phyloP scores from a whole-genome alignment of 495 filamentous ascomycete species.

The Daldinia decipiens region DNA sequence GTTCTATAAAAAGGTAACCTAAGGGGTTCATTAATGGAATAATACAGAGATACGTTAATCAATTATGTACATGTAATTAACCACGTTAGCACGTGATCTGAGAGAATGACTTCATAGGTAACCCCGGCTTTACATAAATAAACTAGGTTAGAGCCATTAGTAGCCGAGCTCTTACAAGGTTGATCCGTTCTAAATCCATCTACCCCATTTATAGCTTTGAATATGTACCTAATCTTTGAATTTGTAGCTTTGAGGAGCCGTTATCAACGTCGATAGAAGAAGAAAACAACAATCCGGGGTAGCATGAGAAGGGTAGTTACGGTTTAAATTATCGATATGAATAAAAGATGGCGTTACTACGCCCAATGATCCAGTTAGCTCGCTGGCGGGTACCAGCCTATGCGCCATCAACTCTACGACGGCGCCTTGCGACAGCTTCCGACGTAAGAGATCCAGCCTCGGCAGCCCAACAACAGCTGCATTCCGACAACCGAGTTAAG shows the following conservation, averaged over 20 bases:
- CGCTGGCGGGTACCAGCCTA: conserved; percentile 28
- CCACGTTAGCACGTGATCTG: neutral
- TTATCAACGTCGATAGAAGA: conserved; percentile 1
- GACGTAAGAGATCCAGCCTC: conserved; percentile 35
- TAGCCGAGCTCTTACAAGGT: conserved; percentile 27
- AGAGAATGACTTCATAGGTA: conserved; percentile 28
- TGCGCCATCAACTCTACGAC: conserved; percentile 26
- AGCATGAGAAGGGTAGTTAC: conserved; percentile 6
- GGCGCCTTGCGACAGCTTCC: conserved; percentile 55
- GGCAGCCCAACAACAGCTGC: conserved; percentile 38
- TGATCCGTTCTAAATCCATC: neutral
- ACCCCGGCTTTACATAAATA: neutral
- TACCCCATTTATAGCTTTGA: conserved; percentile 10
- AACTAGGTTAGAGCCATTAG: conserved; percentile 18
- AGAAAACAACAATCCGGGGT: conserved; percentile 5
- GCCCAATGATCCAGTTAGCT: conserved; percentile 41
- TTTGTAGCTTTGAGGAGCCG: neutral
- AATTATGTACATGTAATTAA: conserved; percentile 1
- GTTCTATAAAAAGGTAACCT: neutral
- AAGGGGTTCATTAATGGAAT: no score
- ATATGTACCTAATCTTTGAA: neutral
- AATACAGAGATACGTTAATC: no score
- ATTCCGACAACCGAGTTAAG: conserved; percentile 62
- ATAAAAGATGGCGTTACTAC: conserved; percentile 44
- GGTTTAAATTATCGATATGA: conserved; percentile 38